These are phyloP conservation scores for Hyaloscypha variabilis DNA, from an alignment of 495 filamentous ascomycete genomes.

Conservation along the genomic window DNA sequence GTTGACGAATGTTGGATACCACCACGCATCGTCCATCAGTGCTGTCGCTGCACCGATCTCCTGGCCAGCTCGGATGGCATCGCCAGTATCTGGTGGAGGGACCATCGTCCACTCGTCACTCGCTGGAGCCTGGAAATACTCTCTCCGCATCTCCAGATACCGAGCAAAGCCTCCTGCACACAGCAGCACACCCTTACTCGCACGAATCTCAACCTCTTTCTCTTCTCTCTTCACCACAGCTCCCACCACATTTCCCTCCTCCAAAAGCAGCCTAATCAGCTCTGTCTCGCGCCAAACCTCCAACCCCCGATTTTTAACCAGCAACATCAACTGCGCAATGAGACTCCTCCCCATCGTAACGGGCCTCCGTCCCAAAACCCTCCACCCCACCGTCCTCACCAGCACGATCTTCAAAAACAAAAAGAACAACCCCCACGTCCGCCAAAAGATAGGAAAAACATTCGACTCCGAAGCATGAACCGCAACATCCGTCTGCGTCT, in stretches of 20 bases:
- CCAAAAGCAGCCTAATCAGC: slow-evolving; percentile 11
- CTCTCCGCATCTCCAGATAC: slow-evolving; percentile 3
- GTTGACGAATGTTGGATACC: slow-evolving; percentile 11
- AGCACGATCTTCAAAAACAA: background rate
- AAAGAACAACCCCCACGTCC: background rate
- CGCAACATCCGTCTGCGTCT: background rate
- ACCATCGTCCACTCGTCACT: slow-evolving; percentile 2
- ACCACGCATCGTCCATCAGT: slow-evolving; percentile 16
- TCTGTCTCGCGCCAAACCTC: slow-evolving; percentile 23
- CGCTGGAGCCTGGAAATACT: background rate
- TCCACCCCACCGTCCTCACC: background rate
- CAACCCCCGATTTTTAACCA: slow-evolving; percentile 5
- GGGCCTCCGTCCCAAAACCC: slow-evolving; percentile 9
- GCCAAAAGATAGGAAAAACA: background rate
- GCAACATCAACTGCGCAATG: slow-evolving; percentile 29
- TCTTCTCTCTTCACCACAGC: slow-evolving; percentile 23
- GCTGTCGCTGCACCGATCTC: background rate
- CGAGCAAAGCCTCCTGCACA: slow-evolving; percentile 32
- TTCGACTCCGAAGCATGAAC: slow-evolving; percentile 7
- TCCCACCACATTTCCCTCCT: slow-evolving; percentile 12
- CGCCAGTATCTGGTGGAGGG: slow-evolving; percentile 10
- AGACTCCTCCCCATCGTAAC: slow-evolving; percentile 28
- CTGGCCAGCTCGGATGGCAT: slow-evolving; percentile 2
- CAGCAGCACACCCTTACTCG: slow-evolving; percentile 29
- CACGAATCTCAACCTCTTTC: slow-evolving; percentile 18